A percentile compares a stretch with the other conserved stretches of the same genome.
phyloP scores from a whole-genome alignment of 495 filamentous ascomycete genomes.

The Aspergillus bridgeri region DNA sequence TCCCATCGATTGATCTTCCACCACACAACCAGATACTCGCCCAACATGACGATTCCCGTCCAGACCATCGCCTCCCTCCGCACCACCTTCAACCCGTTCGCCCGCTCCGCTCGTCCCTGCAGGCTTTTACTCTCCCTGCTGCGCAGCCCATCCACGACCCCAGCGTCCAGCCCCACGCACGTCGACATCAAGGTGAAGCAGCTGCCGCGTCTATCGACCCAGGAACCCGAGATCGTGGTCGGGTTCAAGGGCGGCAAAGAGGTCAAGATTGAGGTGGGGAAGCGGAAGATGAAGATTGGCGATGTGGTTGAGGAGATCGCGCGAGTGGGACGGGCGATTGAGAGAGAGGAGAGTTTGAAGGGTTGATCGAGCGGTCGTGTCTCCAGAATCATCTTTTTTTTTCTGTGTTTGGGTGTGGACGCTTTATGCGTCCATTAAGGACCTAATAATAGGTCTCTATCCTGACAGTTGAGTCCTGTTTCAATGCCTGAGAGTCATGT shows the following conservation, averaged over 20 bases:
- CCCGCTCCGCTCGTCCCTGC: constrained; percentile 67
- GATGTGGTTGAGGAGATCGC: constrained; percentile 87
- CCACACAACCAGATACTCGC: background rate
- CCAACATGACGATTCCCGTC: constrained; percentile 70
- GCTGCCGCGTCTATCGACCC: constrained; percentile 59
- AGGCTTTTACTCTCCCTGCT: constrained; percentile 83
- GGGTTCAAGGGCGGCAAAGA: constrained; percentile 62
- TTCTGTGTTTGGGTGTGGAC: background rate
- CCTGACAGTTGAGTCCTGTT: background rate
- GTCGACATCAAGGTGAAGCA: constrained; percentile 69
- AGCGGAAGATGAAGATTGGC: constrained; percentile 78
- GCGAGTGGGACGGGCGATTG: constrained; percentile 76
- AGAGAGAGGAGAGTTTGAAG: constrained; percentile 76
- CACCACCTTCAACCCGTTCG: constrained; percentile 91
- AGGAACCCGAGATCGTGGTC: constrained; percentile 55
- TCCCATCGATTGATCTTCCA: no score
- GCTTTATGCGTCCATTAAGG: constrained; percentile 3
- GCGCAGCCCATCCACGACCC: constrained; percentile 58
- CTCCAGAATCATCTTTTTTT: no score
- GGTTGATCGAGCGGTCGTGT: constrained; percentile 47
- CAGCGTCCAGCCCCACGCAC: constrained; percentile 67
- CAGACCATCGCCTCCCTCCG: constrained; percentile 69
- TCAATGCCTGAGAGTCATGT: background rate
- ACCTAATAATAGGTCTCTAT: background rate
- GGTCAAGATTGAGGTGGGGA: constrained; percentile 66